These are phyloP conservation scores for Cydonia oblonga DNA, from an alignment of 331 rosid genomes.

Conservation along the genomic window DNA sequence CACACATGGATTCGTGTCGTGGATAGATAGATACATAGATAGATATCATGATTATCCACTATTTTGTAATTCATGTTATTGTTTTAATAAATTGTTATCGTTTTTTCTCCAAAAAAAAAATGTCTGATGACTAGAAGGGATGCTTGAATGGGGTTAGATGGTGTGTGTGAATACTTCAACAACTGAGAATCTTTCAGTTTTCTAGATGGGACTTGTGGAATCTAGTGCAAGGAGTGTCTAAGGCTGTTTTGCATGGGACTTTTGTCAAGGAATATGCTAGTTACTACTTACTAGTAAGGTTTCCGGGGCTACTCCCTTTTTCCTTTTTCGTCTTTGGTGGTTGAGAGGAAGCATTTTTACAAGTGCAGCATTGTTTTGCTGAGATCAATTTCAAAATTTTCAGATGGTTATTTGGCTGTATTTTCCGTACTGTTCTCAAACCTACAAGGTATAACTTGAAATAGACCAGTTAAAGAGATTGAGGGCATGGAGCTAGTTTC, in stretches of 20 bases:
- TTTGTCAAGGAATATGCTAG: not conserved
- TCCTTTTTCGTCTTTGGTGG: not conserved
- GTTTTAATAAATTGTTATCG: no score
- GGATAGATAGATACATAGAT: not conserved
- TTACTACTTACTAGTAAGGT: not conserved
- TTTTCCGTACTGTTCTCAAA: not conserved
- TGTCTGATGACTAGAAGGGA: not conserved
- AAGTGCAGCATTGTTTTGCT: not conserved
- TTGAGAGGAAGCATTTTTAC: not conserved
- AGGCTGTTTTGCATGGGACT: not conserved
- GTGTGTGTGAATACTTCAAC: not conserved
- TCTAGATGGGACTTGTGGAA: not conserved
- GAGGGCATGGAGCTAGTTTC: not conserved
- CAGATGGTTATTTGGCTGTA: not conserved
- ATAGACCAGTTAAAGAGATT: not conserved
- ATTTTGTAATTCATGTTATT: no score
- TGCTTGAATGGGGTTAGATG: not conserved
- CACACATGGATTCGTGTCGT: not conserved
- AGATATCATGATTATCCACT: no score
- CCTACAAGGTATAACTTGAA: not conserved
- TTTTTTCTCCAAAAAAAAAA: no score
- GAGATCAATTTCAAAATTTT: not conserved
- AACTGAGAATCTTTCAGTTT: not conserved
- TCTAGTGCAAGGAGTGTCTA: not conserved
- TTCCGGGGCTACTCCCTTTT: not conserved